These are phyloP conservation scores for Lepidium campestre DNA, from an alignment of 441 rosid species.

Conservation along the genomic window DNA sequence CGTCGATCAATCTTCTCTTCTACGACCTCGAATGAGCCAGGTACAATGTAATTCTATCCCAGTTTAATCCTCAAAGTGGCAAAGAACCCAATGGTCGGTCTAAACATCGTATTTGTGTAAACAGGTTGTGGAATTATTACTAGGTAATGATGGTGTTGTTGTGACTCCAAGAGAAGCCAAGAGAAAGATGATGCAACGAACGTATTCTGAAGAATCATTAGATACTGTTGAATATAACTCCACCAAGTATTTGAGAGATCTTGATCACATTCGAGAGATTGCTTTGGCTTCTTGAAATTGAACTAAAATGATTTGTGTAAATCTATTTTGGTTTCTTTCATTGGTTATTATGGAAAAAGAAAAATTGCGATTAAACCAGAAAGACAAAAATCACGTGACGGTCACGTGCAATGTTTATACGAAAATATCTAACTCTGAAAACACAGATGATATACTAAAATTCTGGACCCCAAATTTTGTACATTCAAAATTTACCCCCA, in stretches of 20 bases:
- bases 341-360: no score
- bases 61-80: background rate
- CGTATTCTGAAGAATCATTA: conserved; percentile 60
- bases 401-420: background rate
- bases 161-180: conserved; percentile 27
- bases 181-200: conserved; percentile 39
- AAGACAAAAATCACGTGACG: background rate
- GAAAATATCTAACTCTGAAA: background rate
- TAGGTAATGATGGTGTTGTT: conserved; percentile 42
- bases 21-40: conserved; percentile 88
- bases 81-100: background rate
- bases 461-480: conserved; percentile 36
- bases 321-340: conserved; percentile 2
- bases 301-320: conserved; percentile 27
- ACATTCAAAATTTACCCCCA: conserved; percentile 14
- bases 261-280: conserved; percentile 51
- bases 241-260: conserved; percentile 52
- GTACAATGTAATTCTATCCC: conserved; percentile 27
- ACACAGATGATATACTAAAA: background rate
- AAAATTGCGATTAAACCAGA: background rate
- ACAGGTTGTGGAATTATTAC: conserved; percentile 64
- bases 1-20: conserved; percentile 66
- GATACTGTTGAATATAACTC: conserved; percentile 75
- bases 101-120: no score
- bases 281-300: conserved; percentile 49